phyloP scores from a whole-genome alignment of 257 asterid genomes.

The Capsicum pubescens region DNA sequence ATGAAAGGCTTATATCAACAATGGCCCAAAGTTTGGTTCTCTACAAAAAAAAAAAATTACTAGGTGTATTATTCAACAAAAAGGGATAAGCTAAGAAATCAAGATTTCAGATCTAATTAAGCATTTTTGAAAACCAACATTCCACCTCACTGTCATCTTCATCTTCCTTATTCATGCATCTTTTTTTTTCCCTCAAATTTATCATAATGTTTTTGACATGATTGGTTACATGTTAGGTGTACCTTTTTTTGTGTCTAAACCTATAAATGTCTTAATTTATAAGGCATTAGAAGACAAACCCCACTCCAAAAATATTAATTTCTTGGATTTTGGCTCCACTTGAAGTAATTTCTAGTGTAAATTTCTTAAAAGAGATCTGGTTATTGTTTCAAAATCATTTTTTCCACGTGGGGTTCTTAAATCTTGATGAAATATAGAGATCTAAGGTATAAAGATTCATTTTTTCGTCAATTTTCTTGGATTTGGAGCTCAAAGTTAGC shows the following conservation, averaged over 20 bases:
- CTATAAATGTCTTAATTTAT: background rate
- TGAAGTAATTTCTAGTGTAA: conserved; percentile 26
- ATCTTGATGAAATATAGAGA: conserved; percentile 41
- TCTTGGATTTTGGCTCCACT: conserved; percentile 47
- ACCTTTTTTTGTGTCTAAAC: background rate
- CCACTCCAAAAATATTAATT: conserved; percentile 19
- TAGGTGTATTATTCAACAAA: conserved; percentile 32
- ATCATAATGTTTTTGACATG: conserved; percentile 24
- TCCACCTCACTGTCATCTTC: conserved; percentile 50
- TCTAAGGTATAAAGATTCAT: conserved; percentile 41
- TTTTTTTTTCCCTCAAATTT: background rate
- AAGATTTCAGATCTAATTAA: conserved; percentile 49
- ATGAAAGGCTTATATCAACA: conserved; percentile 38
- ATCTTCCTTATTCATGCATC: background rate
- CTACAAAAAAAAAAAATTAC: no score
- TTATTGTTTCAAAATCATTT: conserved; percentile 42
- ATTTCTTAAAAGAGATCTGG: conserved; percentile 57
- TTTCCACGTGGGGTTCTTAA: conserved; percentile 39
- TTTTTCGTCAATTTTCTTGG: conserved; percentile 27
- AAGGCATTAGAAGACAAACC: conserved; percentile 22
- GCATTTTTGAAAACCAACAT: conserved; percentile 57
- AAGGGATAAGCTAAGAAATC: conserved; percentile 38
- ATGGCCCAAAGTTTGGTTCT: conserved; percentile 40
- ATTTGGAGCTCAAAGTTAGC: conserved; percentile 31
- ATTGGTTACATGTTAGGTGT: conserved; percentile 37